phyloP scores from a whole-genome alignment of 2,329 filamentous ascomycete genomes.

The Alternaria burnsii region DNA sequence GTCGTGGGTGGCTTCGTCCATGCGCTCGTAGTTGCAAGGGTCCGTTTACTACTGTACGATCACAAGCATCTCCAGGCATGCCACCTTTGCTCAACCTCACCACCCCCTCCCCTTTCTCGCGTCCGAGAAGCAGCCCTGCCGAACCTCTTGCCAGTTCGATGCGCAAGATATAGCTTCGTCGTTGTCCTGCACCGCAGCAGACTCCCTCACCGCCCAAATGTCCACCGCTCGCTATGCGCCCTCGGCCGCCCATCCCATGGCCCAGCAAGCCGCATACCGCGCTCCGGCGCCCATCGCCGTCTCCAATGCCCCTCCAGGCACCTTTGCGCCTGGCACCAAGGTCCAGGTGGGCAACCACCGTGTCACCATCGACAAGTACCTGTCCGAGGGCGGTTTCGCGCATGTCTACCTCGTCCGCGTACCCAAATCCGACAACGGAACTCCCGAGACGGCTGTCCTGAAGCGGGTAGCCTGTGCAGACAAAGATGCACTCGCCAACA shows the following conservation, averaged over 20 bases:
- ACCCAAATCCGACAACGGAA: slow-evolving; percentile 73
- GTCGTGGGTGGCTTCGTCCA: slow-evolving; percentile 34
- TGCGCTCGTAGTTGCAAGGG: slow-evolving; percentile 16
- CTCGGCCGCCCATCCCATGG: slow-evolving; percentile 43
- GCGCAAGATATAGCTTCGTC: slow-evolving; percentile 41
- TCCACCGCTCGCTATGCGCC: slow-evolving; percentile 51
- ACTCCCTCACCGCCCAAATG: slow-evolving; percentile 48
- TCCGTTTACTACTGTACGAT: slow-evolving; percentile 19
- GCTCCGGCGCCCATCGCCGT: slow-evolving; percentile 39
- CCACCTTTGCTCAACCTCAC: slow-evolving; percentile 22
- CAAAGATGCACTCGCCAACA: slow-evolving; percentile 90
- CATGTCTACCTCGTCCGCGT: slow-evolving; percentile 97
- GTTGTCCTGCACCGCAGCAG: slow-evolving; percentile 47
- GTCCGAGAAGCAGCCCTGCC: slow-evolving; percentile 12
- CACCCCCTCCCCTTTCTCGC: slow-evolving; percentile 20
- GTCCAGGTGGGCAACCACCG: slow-evolving; percentile 94
- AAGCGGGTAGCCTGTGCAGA: slow-evolving; percentile 97
- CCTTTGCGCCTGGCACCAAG: slow-evolving; percentile 92
- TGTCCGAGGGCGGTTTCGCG: slow-evolving; percentile 97
- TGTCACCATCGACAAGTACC: slow-evolving; percentile 94
- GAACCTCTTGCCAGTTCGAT: slow-evolving; percentile 34
- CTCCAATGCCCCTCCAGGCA: slow-evolving; percentile 66
- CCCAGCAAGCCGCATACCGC: slow-evolving; percentile 49
- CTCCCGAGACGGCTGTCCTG: slow-evolving; percentile 82
- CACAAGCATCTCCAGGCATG: slow-evolving; percentile 21